Conservation (phyloP, 352 stramenopile genomes). For the Pythium periplocum region DNA sequence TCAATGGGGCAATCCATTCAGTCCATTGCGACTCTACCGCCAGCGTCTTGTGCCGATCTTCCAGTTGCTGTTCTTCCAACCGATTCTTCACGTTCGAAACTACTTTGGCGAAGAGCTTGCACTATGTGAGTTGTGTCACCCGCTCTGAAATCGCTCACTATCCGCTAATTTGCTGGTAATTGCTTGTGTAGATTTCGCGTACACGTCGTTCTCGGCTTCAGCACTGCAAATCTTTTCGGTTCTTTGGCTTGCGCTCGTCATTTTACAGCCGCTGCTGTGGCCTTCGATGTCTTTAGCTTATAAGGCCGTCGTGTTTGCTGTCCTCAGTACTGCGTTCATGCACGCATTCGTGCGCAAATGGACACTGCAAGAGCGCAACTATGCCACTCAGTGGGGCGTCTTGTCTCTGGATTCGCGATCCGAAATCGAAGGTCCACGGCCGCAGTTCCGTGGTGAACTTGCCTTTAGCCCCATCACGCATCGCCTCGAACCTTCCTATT, state of each 20-base stretch:
- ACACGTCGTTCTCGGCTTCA: slow-evolving; percentile 50
- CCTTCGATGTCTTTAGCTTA: no score
- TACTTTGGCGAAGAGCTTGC: slow-evolving; percentile 81
- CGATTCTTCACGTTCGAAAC: slow-evolving; percentile 53
- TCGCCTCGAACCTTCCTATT: slow-evolving; percentile 44
- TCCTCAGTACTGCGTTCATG: slow-evolving; percentile 43
- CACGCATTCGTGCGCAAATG: slow-evolving; percentile 60
- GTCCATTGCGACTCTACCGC: slow-evolving; percentile 19
- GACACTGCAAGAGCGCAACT: slow-evolving; percentile 30
- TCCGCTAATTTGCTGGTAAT: neutral
- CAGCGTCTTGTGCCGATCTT: slow-evolving; percentile 9
- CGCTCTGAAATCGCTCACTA: neutral
- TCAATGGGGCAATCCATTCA: slow-evolving; percentile 43
- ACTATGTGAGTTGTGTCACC: slow-evolving; percentile 45
- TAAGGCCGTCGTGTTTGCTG: slow-evolving; percentile 26
- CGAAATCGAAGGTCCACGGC: slow-evolving; percentile 15
- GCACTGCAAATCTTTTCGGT: slow-evolving; percentile 33
- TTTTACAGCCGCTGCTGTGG: neutral
- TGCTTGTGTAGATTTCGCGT: slow-evolving; percentile 44
- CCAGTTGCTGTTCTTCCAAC: slow-evolving; percentile 31
- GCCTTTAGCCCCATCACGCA: slow-evolving; percentile 46
- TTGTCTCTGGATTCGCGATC: slow-evolving; percentile 13
- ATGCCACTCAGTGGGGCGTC: slow-evolving; percentile 52
- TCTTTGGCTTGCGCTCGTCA: slow-evolving; percentile 26
- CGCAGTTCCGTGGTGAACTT: slow-evolving; percentile 55